Evolutionary conservation across 176 grass and related monocot genomes (phyloP).

Genomic region (Thalia dealbata): DNA sequence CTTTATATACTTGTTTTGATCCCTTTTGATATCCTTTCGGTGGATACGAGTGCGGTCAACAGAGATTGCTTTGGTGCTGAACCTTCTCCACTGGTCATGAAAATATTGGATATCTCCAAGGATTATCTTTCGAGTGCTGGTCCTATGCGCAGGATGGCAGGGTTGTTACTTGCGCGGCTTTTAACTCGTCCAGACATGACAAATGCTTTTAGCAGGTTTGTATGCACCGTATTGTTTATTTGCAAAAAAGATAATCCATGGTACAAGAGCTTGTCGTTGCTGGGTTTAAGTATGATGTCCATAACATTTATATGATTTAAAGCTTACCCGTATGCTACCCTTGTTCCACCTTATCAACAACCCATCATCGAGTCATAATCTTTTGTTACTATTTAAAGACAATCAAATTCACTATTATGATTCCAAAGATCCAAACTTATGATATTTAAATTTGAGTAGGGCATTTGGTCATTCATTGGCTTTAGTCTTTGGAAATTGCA

Average conservation of each 20-base stretch:
- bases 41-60: constrained; percentile 65
- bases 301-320: no score
- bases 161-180: constrained; percentile 77
- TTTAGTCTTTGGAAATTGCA: no score
- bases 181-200: constrained; percentile 93
- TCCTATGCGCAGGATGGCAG: constrained; percentile 97
- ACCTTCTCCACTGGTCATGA: constrained; percentile 63
- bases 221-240: not conserved
- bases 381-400: no score
- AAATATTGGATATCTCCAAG: constrained; percentile 82
- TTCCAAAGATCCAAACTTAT: no score
- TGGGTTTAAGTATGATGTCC: no score
- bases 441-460: no score
- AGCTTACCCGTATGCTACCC: no score
- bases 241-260: not conserved
- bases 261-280: no score
- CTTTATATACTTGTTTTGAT: constrained; percentile 96
- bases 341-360: no score
- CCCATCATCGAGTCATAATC: no score
- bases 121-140: constrained; percentile 85
- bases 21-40: constrained; percentile 91
- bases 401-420: no score
- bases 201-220: constrained; percentile 62
- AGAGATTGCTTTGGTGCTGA: constrained; percentile 30
- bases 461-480: no score